These are phyloP conservation scores for Sarocladiaceae sp. DNA, from an alignment of 2,329 filamentous ascomycete genomes.

Conservation along the genomic window DNA sequence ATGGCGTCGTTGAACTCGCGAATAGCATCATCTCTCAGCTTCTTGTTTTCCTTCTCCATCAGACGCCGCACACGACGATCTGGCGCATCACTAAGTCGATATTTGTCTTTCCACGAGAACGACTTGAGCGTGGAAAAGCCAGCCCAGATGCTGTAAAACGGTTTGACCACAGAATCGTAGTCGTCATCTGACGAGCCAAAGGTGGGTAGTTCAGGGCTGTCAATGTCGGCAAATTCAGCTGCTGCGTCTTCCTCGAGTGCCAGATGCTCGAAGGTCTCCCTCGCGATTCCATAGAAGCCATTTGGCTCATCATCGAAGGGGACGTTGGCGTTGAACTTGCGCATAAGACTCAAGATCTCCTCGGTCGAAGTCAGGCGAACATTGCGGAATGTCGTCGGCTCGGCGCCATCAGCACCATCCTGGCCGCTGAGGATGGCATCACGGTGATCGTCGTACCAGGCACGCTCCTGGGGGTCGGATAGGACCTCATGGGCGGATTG, in stretches of 20 bases:
- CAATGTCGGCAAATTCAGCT: conserved; percentile 58
- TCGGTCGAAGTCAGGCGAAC: conserved; percentile 72
- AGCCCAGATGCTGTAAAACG: conserved; percentile 77
- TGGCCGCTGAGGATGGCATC: conserved; percentile 71
- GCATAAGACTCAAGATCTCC: conserved; percentile 71
- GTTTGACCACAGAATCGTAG: conserved; percentile 69
- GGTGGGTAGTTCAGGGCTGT: conserved; percentile 63
- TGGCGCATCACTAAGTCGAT: conserved; percentile 76
- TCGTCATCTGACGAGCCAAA: conserved; percentile 73
- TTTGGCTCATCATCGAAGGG: conserved; percentile 73
- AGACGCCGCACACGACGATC: conserved; percentile 74
- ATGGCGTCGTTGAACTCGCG: conserved; percentile 92
- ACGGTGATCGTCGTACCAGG: conserved; percentile 96
- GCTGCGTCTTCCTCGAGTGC: conserved; percentile 74
- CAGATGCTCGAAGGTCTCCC: conserved; percentile 72
- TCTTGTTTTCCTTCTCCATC: conserved; percentile 95
- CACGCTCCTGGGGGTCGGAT: conserved; percentile 88
- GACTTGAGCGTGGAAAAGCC: conserved; percentile 78
- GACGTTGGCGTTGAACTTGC: conserved; percentile 70
- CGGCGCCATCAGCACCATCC: conserved; percentile 38
- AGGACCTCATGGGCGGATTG: conserved; percentile 94
- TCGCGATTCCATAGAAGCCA: conserved; percentile 79
- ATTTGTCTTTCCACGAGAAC: conserved; percentile 85
- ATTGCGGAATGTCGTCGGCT: conserved; percentile 59
- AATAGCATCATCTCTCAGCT: conserved; percentile 71